Base-by-base conservation (phyloP, 2,329 filamentous ascomycete species). In the Claviceps monticola region DNA sequence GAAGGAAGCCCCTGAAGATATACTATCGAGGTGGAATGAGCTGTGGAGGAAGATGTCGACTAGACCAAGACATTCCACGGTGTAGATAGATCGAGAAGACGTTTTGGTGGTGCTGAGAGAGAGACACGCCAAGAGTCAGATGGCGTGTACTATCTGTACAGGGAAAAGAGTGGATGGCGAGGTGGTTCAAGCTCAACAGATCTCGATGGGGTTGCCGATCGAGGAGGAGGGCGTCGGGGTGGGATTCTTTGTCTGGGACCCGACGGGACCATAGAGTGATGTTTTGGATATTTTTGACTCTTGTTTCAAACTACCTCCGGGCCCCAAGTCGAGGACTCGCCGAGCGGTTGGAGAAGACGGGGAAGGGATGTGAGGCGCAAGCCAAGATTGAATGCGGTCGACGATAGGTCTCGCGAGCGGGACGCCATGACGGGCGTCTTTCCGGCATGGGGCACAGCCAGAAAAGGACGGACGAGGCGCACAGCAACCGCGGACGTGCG, bases 1-100 rank as follows among this genome's bases (percentile, higher is more conserved):
- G 66, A 66, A 60, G 66, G 65, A 64, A 60, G 58, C 60, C 59
- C 60, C 62, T 65, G 61, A 69, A 71, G 66, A 69, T 71, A 70
- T 70, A 71, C 58, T 58, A 59, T 58, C 55, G 60, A 63, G 59
- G 57, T 62, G 66, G 65, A 69, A 68, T 69, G 67, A 59, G 58
- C 55, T 55, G 58, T 56, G 55, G 62, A 62, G 60, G 59, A 62
- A 56, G 55, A 61, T 60, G 58, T 59, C 58, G 62, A 56, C 52
- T 56, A 51, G 52, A 51, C 56, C 67, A 57, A 69, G 66, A 68
- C 67, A 69, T 52, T 17, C 44, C 55, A 56, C 61, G 55, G 56
- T 61, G 62, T 57, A 63, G 62, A 66, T 68, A 62, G 57, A 63
- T 66, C 60, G 59, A 58, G 56, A 34, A 61, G 61, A 61, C 59